Conservation (phyloP, 495 filamentous ascomycete genomes). For the Usnea hakonensis region DNA sequence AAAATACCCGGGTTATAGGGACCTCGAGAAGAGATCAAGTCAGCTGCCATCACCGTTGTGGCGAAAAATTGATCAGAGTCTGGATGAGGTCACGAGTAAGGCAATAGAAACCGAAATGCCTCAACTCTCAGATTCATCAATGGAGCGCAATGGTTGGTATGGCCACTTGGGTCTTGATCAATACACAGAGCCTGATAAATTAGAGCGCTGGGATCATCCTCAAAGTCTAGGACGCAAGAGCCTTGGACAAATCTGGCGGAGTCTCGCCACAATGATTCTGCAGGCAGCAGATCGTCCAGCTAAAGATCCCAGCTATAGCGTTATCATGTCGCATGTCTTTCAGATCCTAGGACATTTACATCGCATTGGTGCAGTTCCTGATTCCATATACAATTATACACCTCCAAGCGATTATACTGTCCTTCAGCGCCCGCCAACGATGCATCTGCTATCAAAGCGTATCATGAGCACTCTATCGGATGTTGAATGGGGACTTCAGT, state of each 20-base stretch:
- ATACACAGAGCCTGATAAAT: not conserved
- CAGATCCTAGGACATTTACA: constrained; percentile 54
- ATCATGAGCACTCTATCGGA: constrained; percentile 57
- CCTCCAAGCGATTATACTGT: constrained; percentile 31
- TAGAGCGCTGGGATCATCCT: not conserved
- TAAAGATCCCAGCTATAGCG: constrained; percentile 29
- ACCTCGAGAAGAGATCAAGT: constrained; percentile 7
- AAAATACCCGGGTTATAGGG: constrained; percentile 23
- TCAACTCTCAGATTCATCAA: not conserved
- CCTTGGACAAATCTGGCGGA: constrained; percentile 42
- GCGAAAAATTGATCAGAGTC: constrained; percentile 24
- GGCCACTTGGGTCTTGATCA: constrained; percentile 2
- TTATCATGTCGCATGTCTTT: constrained; percentile 50
- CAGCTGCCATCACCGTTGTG: constrained; percentile 23
- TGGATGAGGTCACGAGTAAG: constrained; percentile 30
- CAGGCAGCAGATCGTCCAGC: constrained; percentile 38
- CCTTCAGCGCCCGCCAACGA: constrained; percentile 48
- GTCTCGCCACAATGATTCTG: constrained; percentile 48
- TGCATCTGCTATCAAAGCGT: constrained; percentile 48
- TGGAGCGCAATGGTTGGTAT: not conserved
- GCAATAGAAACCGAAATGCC: constrained; percentile 7
- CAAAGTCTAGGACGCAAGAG: constrained; percentile 22
- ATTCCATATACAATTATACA: constrained; percentile 48
- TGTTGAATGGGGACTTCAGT: constrained; percentile 50
- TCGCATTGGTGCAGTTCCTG: constrained; percentile 48